Evolutionary conservation across 805 yeast species (phyloP).

Genomic region (Grigorovia transvaalensis): DNA sequence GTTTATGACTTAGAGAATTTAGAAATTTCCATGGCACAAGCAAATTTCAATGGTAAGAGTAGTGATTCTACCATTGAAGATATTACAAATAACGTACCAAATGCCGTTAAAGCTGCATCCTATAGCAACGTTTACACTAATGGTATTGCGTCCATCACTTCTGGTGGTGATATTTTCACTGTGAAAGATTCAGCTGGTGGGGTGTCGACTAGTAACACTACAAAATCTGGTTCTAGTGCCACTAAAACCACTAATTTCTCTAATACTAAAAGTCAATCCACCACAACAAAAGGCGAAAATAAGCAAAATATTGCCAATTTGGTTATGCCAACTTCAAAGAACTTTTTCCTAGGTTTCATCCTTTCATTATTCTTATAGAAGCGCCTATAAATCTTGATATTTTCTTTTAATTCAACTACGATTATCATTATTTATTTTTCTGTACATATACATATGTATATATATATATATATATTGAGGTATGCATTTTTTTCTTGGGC

Average conservation of each 20-base stretch:
- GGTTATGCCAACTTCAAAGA: neutral
- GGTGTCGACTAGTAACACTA: neutral
- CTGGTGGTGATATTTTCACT: constrained; percentile 22
- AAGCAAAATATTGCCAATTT: neutral
- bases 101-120: constrained; percentile 36
- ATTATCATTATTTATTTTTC: no score
- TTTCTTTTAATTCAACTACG: no score
- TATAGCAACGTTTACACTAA: constrained; percentile 36
- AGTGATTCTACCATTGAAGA: constrained; percentile 35
- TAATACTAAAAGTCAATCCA: neutral
- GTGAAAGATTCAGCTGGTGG: neutral
- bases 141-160: constrained; percentile 4
- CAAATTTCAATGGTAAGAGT: constrained; percentile 21
- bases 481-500: neutral
- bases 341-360: neutral
- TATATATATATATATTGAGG: neutral
- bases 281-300: neutral
- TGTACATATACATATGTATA: no score
- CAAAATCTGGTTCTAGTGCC: constrained; percentile 10
- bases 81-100: constrained; percentile 36
- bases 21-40: constrained; percentile 40
- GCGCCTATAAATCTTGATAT: no score
- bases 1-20: constrained; percentile 45
- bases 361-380: neutral
- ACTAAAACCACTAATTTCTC: neutral